phyloP scores from a whole-genome alignment of 176 grass and related monocot genomes.

The Chloris gayana region DNA sequence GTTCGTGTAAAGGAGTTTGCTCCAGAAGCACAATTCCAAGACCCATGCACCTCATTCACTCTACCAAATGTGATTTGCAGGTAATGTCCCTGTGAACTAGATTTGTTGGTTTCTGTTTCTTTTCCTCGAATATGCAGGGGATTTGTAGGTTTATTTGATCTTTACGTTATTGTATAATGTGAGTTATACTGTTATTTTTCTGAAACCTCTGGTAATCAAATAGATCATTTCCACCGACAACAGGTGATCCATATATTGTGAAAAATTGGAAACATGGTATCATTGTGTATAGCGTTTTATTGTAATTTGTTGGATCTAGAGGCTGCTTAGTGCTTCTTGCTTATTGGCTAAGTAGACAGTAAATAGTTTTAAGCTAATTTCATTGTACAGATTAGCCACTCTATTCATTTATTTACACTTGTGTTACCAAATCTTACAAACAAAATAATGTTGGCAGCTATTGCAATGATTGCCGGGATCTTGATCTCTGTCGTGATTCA shows the following conservation, averaged over 20 bases:
- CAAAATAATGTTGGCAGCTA: conserved; percentile 56
- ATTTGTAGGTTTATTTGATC: neutral
- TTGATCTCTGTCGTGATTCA: conserved; percentile 79
- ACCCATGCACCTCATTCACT: conserved; percentile 69
- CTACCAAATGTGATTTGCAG: conserved; percentile 98
- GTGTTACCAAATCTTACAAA: conserved; percentile 22
- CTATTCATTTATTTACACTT: conserved; percentile 9
- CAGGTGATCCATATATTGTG: neutral
- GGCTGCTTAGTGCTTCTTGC: neutral
- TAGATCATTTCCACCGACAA: neutral
- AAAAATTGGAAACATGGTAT: neutral
- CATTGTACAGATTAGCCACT: neutral
- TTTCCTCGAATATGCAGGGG: no score
- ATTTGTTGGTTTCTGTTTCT: no score
- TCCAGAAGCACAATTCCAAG: conserved; percentile 85
- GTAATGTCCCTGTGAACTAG: conserved; percentile 41
- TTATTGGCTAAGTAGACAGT: neutral
- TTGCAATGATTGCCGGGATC: conserved; percentile 91
- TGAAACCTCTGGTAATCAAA: neutral
- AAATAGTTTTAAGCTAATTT: conserved; percentile 10
- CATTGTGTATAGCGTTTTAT: neutral
- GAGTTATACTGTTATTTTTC: neutral
- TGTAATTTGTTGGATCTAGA: neutral
- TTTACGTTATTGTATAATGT: neutral
- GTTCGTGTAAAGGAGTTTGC: conserved; percentile 91